Evolutionary conservation across 495 filamentous ascomycete species (phyloP), one percentile per base, ranked within the genome.

Genomic region (Hypoxylon fuscum): DNA sequence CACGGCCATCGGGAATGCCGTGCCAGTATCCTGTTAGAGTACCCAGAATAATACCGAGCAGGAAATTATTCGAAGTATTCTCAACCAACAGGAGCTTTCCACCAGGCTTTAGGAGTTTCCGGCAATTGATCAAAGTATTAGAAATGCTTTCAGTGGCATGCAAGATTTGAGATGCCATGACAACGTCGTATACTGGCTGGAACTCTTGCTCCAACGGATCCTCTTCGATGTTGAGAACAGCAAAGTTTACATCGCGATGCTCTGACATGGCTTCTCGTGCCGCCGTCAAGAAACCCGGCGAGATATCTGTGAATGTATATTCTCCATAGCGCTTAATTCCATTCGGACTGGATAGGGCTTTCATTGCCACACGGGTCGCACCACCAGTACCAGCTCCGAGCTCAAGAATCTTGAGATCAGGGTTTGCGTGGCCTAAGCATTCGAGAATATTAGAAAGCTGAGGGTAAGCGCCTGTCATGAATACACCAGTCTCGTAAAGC

Each of bases 321-420:
- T 63, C 70, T 17, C 10, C 5, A 12, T 64, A 69, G n/a, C 38
- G 20, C 29, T 60, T 47, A 20, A 56, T 64, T n/a, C 51, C 41
- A 32, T 61, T 68, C 0, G 34, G 38, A n/a, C 67, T 55, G 1
- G 1, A 4, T 2, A 82, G 66, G 1, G 69, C 65, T 1, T 73
- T 54, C 14, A 85, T 49, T 1, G 69, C 54, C 0, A 65, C 45
- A 1, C 68, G 66, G 5, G 84, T 84, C 0, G 77, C 71, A 12
- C 73, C 76, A 12, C 79, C 83, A 8, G 82, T 85, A 0, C 82
- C 82, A 1, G 78, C 80, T 2, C 83, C 83, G 32, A 87, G 70
- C 55, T 87, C 84, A 0, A 87, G 69, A n/a, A 83, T 68, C 0
- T 71, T 69, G 7, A 80, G 29, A 10, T 68, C 63, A 0, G 78